Evolutionary conservation across 495 filamentous ascomycete genomes (phyloP).

Genomic region (Penicillium lividum): DNA sequence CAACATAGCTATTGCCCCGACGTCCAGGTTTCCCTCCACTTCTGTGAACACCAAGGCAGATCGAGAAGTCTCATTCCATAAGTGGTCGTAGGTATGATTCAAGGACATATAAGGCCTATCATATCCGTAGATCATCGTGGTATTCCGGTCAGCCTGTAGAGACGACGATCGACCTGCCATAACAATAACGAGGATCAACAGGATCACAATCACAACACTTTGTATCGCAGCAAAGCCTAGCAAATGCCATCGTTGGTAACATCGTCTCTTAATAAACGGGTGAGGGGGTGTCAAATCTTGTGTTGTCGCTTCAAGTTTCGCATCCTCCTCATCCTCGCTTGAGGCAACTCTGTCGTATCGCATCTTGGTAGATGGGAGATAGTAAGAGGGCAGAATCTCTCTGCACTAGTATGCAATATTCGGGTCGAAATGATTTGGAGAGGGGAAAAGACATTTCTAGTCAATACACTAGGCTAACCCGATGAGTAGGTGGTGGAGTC

Average conservation of each 20-base stretch:
- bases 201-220: neutral
- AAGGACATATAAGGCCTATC: conserved; percentile 1
- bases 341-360: conserved; percentile 5
- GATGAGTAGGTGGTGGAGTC: neutral
- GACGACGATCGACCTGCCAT: neutral
- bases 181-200: neutral
- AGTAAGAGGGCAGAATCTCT: neutral
- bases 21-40: neutral
- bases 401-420: neutral
- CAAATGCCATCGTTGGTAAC: neutral
- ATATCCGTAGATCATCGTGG: neutral
- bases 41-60: neutral
- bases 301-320: neutral
- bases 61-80: neutral
- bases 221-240: conserved; percentile 1
- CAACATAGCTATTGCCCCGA: neutral
- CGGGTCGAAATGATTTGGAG: neutral
- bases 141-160: neutral
- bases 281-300: conserved; percentile 2
- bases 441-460: neutral
- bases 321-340: neutral
- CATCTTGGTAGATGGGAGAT: neutral
- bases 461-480: neutral
- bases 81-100: conserved; percentile 1
- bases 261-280: neutral